These are phyloP conservation scores for Arthrinium phaeospermum DNA, from an alignment of 2,329 filamentous ascomycete species.

Conservation along the genomic window DNA sequence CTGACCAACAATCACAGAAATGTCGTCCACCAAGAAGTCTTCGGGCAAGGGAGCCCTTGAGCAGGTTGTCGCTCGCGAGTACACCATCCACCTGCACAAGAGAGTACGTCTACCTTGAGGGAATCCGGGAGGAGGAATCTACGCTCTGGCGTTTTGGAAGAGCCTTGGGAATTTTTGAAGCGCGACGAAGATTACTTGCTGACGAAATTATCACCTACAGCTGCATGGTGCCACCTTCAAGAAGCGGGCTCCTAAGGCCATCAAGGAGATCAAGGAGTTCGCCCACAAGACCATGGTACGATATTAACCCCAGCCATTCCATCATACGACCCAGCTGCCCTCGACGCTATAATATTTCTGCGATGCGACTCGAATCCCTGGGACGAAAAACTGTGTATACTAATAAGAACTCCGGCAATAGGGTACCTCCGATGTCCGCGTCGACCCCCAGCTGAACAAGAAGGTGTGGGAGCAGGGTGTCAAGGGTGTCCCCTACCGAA, in stretches of 20 bases:
- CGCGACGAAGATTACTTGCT: constrained; percentile 23
- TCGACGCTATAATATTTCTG: background rate
- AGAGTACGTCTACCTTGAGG: constrained; percentile 71
- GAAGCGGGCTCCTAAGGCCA: constrained; percentile 97
- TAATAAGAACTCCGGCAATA: constrained; percentile 44
- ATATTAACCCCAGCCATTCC: constrained; percentile 27
- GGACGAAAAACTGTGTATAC: constrained; percentile 30
- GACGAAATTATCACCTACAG: constrained; percentile 52
- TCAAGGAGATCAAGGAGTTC: constrained; percentile 99
- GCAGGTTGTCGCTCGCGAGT: constrained; percentile 99
- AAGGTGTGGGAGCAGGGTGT: constrained; percentile 99
- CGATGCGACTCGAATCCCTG: background rate
- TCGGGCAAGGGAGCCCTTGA: constrained; percentile 92
- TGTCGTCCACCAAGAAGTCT: constrained; percentile 73
- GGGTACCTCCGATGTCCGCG: constrained; percentile 95
- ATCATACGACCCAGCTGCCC: background rate
- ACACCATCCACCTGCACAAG: constrained; percentile 99
- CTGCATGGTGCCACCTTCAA: constrained; percentile 98
- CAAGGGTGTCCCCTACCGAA: constrained; percentile 97
- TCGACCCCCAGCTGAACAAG: constrained; percentile 99
- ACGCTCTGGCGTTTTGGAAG: constrained; percentile 23
- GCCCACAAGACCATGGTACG: constrained; percentile 95
- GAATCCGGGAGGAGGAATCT: background rate
- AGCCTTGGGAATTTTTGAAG: constrained; percentile 8
- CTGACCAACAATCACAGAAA: constrained; percentile 43